These are phyloP conservation scores for Eucalyptus tenuipes DNA, from an alignment of 345 rosid genomes.

Conservation along the genomic window DNA sequence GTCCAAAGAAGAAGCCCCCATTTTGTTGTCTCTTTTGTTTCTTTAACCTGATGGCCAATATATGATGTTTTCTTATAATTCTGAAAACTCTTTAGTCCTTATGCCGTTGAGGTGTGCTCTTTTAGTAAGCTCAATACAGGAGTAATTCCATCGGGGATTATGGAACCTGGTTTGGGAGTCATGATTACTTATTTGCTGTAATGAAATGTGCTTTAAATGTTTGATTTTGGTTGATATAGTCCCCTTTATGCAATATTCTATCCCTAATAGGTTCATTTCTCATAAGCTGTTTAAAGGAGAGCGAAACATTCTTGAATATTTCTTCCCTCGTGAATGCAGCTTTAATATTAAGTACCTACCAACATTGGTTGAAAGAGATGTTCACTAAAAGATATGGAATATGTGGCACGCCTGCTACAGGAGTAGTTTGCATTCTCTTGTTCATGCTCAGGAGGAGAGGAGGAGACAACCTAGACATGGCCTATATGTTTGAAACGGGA, in stretches of 20 bases:
- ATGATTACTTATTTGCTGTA: neutral
- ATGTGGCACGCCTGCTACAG: constrained; percentile 85
- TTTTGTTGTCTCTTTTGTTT: neutral
- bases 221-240: neutral
- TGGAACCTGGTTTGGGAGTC: neutral
- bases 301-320: constrained; percentile 61
- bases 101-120: neutral
- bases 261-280: constrained; percentile 1
- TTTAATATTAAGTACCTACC: constrained; percentile 71
- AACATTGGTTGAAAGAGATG: constrained; percentile 89
- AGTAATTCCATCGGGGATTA: neutral
- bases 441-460: constrained; percentile 43
- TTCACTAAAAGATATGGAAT: constrained; percentile 87
- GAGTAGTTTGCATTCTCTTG: constrained; percentile 96
- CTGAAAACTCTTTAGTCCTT: neutral
- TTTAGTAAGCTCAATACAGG: neutral
- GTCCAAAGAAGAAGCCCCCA: neutral
- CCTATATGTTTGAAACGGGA: neutral
- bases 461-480: neutral
- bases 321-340: constrained; percentile 95
- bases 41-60: neutral
- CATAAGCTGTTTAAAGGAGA: constrained; percentile 16
- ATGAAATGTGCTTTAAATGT: neutral
- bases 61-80: neutral
- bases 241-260: neutral